A percentile compares a stretch with the other conserved stretches of the same genome.
Evolutionary conservation across 441 rosid species (phyloP).

Genomic region (Melastoma candidum): DNA sequence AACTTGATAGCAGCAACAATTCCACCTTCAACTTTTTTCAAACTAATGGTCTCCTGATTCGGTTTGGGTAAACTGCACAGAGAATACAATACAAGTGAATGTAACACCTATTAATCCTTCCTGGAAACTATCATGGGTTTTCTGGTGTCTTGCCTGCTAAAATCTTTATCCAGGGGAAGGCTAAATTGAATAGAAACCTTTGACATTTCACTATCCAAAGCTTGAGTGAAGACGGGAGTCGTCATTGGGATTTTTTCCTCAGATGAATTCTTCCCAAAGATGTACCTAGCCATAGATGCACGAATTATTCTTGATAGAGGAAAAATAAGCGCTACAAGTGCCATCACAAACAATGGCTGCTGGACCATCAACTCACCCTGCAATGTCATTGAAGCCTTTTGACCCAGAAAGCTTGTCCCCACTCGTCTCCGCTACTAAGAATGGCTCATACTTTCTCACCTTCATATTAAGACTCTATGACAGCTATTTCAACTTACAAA

Average conservation of each 20-base stretch:
- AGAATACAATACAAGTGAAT: not conserved
- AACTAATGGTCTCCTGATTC: slow-evolving; percentile 37
- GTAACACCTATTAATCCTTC: no score
- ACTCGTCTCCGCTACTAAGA: slow-evolving; percentile 62
- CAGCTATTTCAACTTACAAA: not conserved
- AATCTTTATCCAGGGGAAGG: slow-evolving; percentile 60
- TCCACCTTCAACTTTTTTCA: slow-evolving; percentile 65
- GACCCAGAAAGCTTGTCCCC: slow-evolving; percentile 75
- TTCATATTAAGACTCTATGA: slow-evolving; percentile 18
- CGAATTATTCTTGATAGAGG: slow-evolving; percentile 5
- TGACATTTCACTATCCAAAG: slow-evolving; percentile 41
- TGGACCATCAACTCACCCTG: slow-evolving; percentile 9
- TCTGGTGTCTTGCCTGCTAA: slow-evolving; percentile 33
- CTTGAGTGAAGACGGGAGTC: slow-evolving; percentile 73
- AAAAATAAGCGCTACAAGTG: not conserved
- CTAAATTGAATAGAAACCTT: slow-evolving; percentile 62
- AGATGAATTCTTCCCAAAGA: slow-evolving; percentile 67
- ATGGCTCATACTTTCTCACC: slow-evolving; percentile 59
- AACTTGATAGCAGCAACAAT: slow-evolving; percentile 62
- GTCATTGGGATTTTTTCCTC: slow-evolving; percentile 78
- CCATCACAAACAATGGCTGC: not conserved
- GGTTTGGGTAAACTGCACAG: slow-evolving; percentile 58
- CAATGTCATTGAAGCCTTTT: slow-evolving; percentile 57
- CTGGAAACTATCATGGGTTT: no score
- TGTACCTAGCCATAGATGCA: slow-evolving; percentile 34